A percentile compares a stretch with the other conserved stretches of the same genome.
phyloP scores from a whole-genome alignment of 148 eudicot species.

The Selenicereus undatus region DNA sequence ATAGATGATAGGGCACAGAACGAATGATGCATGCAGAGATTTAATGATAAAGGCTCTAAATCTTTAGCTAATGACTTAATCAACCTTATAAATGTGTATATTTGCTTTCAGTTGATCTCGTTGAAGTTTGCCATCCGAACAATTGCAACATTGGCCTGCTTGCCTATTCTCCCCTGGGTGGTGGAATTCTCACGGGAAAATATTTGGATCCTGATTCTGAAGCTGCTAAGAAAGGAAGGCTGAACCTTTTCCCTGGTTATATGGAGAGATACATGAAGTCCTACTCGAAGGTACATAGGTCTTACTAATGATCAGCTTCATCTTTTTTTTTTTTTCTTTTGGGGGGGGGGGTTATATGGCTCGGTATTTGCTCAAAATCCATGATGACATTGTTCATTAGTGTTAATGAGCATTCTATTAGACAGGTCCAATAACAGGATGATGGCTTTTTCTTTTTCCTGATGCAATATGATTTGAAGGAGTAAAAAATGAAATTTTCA shows the following conservation, averaged over 20 bases:
- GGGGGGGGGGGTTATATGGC: background rate
- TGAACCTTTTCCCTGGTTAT: conserved; percentile 93
- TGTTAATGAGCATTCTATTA: background rate
- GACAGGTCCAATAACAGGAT: background rate
- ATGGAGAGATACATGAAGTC: conserved; percentile 90
- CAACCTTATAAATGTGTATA: background rate
- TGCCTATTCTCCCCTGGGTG: conserved; percentile 86
- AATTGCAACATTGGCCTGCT: conserved; percentile 89
- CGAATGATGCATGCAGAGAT: background rate
- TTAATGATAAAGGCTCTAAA: background rate
- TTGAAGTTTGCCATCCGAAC: conserved; percentile 95
- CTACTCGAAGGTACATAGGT: conserved; percentile 51
- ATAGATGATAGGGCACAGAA: background rate
- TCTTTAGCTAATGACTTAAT: background rate
- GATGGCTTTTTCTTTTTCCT: background rate
- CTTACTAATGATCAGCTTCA: background rate
- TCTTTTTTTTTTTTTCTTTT: too few relatives aligned
- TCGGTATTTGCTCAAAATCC: background rate
- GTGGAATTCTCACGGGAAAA: conserved; percentile 81
- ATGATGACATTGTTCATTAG: background rate
- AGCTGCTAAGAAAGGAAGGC: conserved; percentile 78
- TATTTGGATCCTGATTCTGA: conserved; percentile 66
- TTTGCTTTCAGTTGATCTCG: conserved; percentile 73
- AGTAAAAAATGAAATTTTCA: too few relatives aligned
- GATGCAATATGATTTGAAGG: background rate